Base-by-base conservation (phyloP, 2,329 filamentous ascomycete species). In the Colletotrichum sublineola region DNA sequence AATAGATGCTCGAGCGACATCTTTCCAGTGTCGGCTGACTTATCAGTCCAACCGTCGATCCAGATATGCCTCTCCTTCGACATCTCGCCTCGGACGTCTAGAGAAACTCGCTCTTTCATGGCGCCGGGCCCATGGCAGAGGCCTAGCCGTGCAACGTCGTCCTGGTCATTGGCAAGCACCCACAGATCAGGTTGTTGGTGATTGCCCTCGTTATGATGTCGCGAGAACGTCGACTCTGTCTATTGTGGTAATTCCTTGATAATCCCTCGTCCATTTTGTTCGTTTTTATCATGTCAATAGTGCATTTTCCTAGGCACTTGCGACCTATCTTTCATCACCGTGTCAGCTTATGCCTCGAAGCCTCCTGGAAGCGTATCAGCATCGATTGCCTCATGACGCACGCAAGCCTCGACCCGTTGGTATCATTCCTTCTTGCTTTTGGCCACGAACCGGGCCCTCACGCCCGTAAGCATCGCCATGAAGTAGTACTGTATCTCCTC, bases 391-490 rank as follows among this genome's bases (percentile, higher is more conserved):
- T 5, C 20, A 20, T 24, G 31, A 20, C 7, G 31, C 1, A 7
- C 9, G 4, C 42, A 24, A n/a, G 7, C 18, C 18, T 20, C 7
- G 8, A 8, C n/a, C 33, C n/a, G 5, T 5, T 7, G n/a, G 5
- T 15, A 53, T 62, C 8, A 20, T 9, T 63, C 20, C 9, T 33
- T 38, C 44, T 63, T 68, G 2, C 48, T 38, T 60, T 56, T 73
- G 1, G 75, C 70, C 11, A 78, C 33, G 46, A 88, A 88, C 0
- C 80, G 78, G 1, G 76, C 85, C 73, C 78, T 84, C 3, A 85
- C 83, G 0, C 86, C 86, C 0, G 84, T 86, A 75, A 87, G 73
- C 83, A 88, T 87, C 1, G 85, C 86, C 77, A 89, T 78, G 67
- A 88, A 89, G 67, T 88, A 88, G 11, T 84, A 84, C 2, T 79